A percentile compares a stretch with the other conserved stretches of the same genome.
These are phyloP conservation scores for Ciborinia camelliae DNA, from an alignment of 2,329 filamentous ascomycete species.

Conservation along the genomic window DNA sequence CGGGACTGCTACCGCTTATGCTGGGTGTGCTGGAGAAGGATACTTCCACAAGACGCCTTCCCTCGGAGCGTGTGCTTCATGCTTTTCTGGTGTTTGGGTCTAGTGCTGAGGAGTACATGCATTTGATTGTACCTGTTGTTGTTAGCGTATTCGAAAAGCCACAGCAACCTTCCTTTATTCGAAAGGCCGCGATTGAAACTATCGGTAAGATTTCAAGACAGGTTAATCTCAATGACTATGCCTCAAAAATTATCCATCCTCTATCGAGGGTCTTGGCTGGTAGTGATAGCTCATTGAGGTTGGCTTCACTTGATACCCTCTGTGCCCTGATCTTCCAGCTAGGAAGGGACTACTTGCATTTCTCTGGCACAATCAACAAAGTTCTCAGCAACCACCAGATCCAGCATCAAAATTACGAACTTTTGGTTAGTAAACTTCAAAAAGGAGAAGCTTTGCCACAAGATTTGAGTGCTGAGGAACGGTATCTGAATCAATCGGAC, in stretches of 20 bases:
- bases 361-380: slow-evolving; percentile 90
- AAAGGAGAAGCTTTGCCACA: slow-evolving; percentile 95
- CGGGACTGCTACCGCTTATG: slow-evolving; percentile 86
- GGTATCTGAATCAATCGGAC: slow-evolving; percentile 73
- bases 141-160: slow-evolving; percentile 91
- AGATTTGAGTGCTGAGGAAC: slow-evolving; percentile 82
- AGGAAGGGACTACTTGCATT: slow-evolving; percentile 91
- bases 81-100: slow-evolving; percentile 94
- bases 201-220: slow-evolving; percentile 91
- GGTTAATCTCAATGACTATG: slow-evolving; percentile 96
- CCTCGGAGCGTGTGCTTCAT: slow-evolving; percentile 87
- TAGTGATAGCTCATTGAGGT: slow-evolving; percentile 68
- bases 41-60: slow-evolving; percentile 66
- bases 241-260: slow-evolving; percentile 93
- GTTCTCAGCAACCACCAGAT: slow-evolving; percentile 75
- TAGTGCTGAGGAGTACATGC: slow-evolving; percentile 98
- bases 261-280: slow-evolving; percentile 76
- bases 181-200: slow-evolving; percentile 89
- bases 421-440: slow-evolving; percentile 87
- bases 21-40: slow-evolving; percentile 90
- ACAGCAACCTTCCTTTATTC: slow-evolving; percentile 72
- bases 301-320: slow-evolving; percentile 85
- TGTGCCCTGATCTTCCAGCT: slow-evolving; percentile 95
- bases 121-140: slow-evolving; percentile 93
- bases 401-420: slow-evolving; percentile 85